These are phyloP conservation scores for Yamadazyma trypodendri DNA, from an alignment of 1,139 yeast species.

Conservation along the genomic window DNA sequence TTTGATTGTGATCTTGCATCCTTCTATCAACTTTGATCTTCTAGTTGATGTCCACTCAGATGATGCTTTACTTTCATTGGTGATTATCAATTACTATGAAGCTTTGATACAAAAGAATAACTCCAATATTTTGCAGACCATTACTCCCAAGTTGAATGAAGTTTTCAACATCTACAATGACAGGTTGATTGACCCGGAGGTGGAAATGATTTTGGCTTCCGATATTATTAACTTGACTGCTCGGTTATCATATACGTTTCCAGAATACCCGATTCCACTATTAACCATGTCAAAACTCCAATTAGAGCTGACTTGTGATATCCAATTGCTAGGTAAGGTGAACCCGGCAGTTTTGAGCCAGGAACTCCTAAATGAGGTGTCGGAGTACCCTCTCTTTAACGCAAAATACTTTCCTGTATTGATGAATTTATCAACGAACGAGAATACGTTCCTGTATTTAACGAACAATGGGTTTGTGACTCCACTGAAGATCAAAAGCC, in stretches of 20 bases:
- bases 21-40: constrained; percentile 10
- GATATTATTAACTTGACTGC: constrained; percentile 21
- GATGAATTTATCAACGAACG: constrained; percentile 25
- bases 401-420: constrained; percentile 28
- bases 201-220: constrained; percentile 16
- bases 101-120: constrained; percentile 16
- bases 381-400: constrained; percentile 21
- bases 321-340: constrained; percentile 21
- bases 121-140: constrained; percentile 11
- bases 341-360: constrained; percentile 22
- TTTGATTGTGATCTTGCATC: constrained; percentile 18
- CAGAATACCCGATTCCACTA: constrained; percentile 11
- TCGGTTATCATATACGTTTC: constrained; percentile 16
- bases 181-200: constrained; percentile 13
- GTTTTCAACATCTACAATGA: constrained; percentile 11
- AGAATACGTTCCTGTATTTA: constrained; percentile 20
- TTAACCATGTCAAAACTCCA: constrained; percentile 9
- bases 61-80: constrained; percentile 10
- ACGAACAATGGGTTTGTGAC: constrained; percentile 17
- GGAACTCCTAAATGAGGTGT: constrained; percentile 18
- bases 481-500: constrained; percentile 17
- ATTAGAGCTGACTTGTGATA: constrained; percentile 19
- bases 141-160: constrained; percentile 16
- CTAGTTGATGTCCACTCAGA: constrained; percentile 9
- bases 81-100: constrained; percentile 28